A percentile compares a stretch with the other conserved stretches of the same genome.
Evolutionary conservation across 1,139 yeast species (phyloP).

Genomic region (Chernovozyma aurita): DNA sequence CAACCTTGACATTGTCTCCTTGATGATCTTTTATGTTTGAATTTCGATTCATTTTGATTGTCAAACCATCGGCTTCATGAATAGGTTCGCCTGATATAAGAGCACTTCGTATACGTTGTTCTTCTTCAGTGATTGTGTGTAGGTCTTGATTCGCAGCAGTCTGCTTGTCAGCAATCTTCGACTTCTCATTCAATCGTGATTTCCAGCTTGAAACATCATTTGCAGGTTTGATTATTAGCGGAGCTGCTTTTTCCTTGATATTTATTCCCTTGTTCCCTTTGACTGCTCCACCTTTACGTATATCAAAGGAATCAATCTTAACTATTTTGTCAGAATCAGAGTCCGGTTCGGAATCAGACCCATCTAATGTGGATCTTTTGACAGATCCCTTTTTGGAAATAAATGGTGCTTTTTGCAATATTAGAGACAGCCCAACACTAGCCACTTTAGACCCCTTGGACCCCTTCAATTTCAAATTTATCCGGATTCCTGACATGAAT

Average conservation of each 20-base stretch:
- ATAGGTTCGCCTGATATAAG: slow-evolving; percentile 3
- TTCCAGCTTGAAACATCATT: not conserved
- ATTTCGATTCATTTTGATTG: not conserved
- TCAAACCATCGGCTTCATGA: not conserved
- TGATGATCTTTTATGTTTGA: not conserved
- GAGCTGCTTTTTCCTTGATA: slow-evolving; percentile 4
- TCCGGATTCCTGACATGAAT: slow-evolving; percentile 22
- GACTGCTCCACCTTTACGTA: slow-evolving; percentile 18
- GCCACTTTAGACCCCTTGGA: not conserved
- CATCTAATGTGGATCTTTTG: slow-evolving; percentile 1
- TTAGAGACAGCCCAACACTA: not conserved
- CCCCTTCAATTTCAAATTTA: slow-evolving; percentile 18
- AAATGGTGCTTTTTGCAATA: not conserved
- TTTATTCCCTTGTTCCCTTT: slow-evolving; percentile 16
- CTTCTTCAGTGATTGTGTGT: slow-evolving; percentile 1
- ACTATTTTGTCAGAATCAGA: slow-evolving; percentile 15
- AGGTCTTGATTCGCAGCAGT: not conserved
- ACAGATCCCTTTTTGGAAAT: not conserved
- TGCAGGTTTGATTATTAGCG: slow-evolving; percentile 4
- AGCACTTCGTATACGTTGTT: slow-evolving; percentile 10
- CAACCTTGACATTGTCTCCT: not conserved
- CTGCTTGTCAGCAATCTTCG: not conserved
- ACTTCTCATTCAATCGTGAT: not conserved
- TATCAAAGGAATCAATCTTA: slow-evolving; percentile 19
- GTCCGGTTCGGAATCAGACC: slow-evolving; percentile 16